Conservation (phyloP, 805 yeast species). For the Teunomyces kruisii region DNA sequence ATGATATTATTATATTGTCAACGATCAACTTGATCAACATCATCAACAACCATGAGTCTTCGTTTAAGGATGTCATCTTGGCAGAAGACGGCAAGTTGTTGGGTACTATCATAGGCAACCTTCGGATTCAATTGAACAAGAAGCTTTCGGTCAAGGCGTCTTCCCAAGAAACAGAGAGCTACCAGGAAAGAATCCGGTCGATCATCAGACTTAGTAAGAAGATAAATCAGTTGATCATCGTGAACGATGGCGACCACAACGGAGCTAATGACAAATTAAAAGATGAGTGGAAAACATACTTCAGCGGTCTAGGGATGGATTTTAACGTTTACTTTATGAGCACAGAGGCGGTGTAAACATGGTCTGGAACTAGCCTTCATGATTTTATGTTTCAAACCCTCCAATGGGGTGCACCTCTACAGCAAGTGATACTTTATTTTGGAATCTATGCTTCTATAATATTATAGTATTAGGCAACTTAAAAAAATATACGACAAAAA, state of each 20-base stretch:
- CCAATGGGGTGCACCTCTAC: no score
- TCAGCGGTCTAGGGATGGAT: neutral
- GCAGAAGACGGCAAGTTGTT: conserved; percentile 12
- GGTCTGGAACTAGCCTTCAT: neutral
- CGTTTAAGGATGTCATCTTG: conserved; percentile 16
- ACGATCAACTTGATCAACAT: conserved; percentile 40
- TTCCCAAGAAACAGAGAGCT: conserved; percentile 64
- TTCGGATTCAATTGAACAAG: conserved; percentile 37
- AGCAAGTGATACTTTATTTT: no score
- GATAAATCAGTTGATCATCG: conserved; percentile 12
- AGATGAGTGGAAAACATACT: conserved; percentile 2
- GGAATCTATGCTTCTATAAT: neutral
- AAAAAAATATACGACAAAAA: neutral
- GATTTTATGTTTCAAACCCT: neutral
- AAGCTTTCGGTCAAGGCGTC: conserved; percentile 61
- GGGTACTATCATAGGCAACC: conserved; percentile 37
- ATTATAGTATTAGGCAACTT: neutral
- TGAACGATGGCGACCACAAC: conserved; percentile 2
- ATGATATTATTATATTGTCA: conserved; percentile 55
- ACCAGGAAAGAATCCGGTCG: conserved; percentile 45
- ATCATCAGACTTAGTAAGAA: conserved; percentile 29
- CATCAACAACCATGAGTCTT: conserved; percentile 34
- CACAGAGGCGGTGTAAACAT: conserved; percentile 2
- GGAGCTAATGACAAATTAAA: neutral
- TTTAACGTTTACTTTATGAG: conserved; percentile 4